Conservation (phyloP, 1,139 yeast genomes). For the Kurtzmaniella quercitrusa region DNA sequence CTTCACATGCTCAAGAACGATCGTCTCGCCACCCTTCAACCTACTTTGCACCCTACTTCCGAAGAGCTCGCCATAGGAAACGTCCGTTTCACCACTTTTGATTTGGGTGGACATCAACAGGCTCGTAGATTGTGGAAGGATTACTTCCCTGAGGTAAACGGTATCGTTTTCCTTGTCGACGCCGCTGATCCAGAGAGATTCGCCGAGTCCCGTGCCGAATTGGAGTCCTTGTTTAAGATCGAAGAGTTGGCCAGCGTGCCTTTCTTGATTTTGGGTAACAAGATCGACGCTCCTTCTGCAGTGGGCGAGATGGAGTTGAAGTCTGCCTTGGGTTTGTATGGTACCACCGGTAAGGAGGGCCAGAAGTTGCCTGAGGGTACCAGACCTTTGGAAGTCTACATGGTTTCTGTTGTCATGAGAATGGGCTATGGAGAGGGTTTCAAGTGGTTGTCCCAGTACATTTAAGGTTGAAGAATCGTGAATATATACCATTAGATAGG, state of each 20-base stretch:
- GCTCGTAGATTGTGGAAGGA: slow-evolving; percentile 99
- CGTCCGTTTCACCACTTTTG: slow-evolving; percentile 95
- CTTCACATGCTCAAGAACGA: slow-evolving; percentile 97
- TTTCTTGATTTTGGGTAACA: slow-evolving; percentile 90
- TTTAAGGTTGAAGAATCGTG: slow-evolving; percentile 31
- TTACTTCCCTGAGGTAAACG: slow-evolving; percentile 98
- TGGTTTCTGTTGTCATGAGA: slow-evolving; percentile 98
- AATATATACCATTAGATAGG: not conserved
- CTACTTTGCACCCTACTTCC: slow-evolving; percentile 97
- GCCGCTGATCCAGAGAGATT: slow-evolving; percentile 96
- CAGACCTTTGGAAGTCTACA: slow-evolving; percentile 93
- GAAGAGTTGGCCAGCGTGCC: slow-evolving; percentile 90
- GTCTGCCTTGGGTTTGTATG: slow-evolving; percentile 80
- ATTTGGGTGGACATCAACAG: slow-evolving; percentile 96
- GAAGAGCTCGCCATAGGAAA: slow-evolving; percentile 97
- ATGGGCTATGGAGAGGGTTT: slow-evolving; percentile 95
- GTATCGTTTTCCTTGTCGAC: slow-evolving; percentile 93
- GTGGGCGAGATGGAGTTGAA: slow-evolving; percentile 94
- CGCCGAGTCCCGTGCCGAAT: slow-evolving; percentile 90
- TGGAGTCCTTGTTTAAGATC: slow-evolving; percentile 86
- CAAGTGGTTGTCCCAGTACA: slow-evolving; percentile 94
- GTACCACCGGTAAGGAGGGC: slow-evolving; percentile 80
- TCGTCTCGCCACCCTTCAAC: slow-evolving; percentile 94
- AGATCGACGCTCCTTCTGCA: slow-evolving; percentile 91
- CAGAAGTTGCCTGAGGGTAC: slow-evolving; percentile 68